A percentile compares a stretch with the other conserved stretches of the same genome.
Evolutionary conservation across 1,284 basidiomycete genomes (phyloP).

Genomic region (Ustilago sp.): DNA sequence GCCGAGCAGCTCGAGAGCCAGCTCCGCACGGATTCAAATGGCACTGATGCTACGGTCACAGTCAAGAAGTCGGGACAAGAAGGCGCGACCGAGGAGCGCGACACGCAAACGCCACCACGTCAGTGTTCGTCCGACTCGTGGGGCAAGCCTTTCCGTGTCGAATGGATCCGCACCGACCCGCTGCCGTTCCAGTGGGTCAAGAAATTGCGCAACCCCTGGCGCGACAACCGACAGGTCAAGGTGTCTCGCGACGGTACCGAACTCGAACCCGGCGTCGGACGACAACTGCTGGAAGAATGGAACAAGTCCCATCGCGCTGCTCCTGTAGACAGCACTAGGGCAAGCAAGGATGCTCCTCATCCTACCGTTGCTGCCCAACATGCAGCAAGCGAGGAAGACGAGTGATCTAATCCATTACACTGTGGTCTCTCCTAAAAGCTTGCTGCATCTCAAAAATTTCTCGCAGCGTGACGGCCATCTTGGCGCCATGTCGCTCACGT

Average conservation of each 20-base stretch:
- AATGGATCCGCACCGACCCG: conserved; percentile 82
- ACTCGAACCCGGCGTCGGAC: conserved; percentile 83
- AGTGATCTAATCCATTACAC: conserved; percentile 14
- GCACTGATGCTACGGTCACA: conserved; percentile 35
- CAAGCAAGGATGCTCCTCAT: conserved; percentile 8
- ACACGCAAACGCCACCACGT: conserved; percentile 31
- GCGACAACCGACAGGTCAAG: conserved; percentile 88
- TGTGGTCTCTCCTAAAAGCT: neutral
- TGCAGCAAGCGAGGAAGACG: conserved; percentile 43
- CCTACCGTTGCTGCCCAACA: conserved; percentile 5
- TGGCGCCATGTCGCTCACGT: conserved; percentile 14
- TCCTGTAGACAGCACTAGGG: conserved; percentile 21
- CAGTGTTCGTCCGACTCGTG: conserved; percentile 48
- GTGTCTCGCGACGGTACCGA: conserved; percentile 89
- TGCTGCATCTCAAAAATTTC: neutral
- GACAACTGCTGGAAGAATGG: conserved; percentile 83
- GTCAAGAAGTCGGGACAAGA: conserved; percentile 8
- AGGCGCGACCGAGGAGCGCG: conserved; percentile 7
- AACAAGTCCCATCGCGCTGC: conserved; percentile 58
- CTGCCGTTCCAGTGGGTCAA: conserved; percentile 83
- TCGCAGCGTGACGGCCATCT: conserved; percentile 10
- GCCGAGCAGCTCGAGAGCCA: conserved; percentile 53
- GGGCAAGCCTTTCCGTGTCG: conserved; percentile 78
- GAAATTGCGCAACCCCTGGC: conserved; percentile 91
- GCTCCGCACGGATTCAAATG: conserved; percentile 45